Evolutionary conservation across 192 early-diverging fungal species (phyloP).

Genomic region (Kickxella alabastrina): DNA sequence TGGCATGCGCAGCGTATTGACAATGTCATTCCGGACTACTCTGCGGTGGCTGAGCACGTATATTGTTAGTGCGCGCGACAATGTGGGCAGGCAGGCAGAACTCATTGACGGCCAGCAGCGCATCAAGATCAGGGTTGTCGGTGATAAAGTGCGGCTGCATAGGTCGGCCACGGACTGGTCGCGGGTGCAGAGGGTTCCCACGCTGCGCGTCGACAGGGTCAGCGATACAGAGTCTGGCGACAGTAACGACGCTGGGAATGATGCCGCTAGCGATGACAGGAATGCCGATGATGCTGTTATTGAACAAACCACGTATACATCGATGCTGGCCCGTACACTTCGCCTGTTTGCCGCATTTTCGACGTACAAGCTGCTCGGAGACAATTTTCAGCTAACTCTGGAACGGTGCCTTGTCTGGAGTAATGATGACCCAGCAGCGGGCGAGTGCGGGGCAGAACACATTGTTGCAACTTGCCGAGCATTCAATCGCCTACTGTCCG

Average conservation of each 20-base stretch:
- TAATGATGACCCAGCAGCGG: constrained; percentile 1
- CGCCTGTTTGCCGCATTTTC: constrained; percentile 14
- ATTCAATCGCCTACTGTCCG: not conserved
- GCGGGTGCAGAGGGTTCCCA: constrained; percentile 26
- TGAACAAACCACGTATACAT: constrained; percentile 8
- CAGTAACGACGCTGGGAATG: too few species aligned
- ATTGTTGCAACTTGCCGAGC: not conserved
- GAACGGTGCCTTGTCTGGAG: constrained; percentile 11
- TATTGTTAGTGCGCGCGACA: constrained; percentile 17
- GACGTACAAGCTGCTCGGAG: not conserved
- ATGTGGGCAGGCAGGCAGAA: constrained; percentile 9
- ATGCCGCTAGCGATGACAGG: not conserved
- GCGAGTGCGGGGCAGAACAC: not conserved
- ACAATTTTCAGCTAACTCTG: not conserved
- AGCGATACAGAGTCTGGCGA: not conserved
- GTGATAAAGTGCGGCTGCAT: constrained; percentile 15
- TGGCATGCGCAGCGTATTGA: not conserved
- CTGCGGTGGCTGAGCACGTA: constrained; percentile 27
- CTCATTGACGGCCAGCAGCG: constrained; percentile 8
- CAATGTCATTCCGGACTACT: constrained; percentile 10
- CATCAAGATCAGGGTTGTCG: constrained; percentile 18
- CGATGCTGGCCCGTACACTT: constrained; percentile 5
- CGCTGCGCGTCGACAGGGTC: not conserved
- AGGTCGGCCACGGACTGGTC: constrained; percentile 39
- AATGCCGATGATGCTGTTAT: not conserved